Evolutionary conservation across 345 rosid genomes (phyloP), one percentile per base, ranked within the genome.

Genomic region (Dipteronia sinensis): DNA sequence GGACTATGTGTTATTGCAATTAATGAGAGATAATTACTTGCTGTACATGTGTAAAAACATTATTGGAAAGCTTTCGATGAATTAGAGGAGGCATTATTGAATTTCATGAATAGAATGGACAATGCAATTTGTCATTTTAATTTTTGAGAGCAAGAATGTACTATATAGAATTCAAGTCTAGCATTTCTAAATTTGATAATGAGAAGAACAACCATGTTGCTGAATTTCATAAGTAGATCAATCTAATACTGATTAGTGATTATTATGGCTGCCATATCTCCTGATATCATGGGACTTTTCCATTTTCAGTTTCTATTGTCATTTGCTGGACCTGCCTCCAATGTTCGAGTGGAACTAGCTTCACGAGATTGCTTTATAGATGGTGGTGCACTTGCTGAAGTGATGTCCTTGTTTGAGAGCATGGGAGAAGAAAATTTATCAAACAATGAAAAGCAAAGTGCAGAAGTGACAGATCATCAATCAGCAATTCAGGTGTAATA

Each of bases 311-410:
- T 91, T 76, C 81, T 95, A 9, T 56, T 89, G 76, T 89, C 95
- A 49, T 83, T 91, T 86, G 95, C 97, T 80, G 99, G 99, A 80
- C 93, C 99, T 69, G 86, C 97, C 67, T 93, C 97, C 80, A 91
- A 90, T 80, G 84, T 93, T 67, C 89, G 98, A 11, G 89, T 95
- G 69, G 99, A 95, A 84, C 85, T 27, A 67, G 84, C 75, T 76
- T 81, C 90, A 20, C 55, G 80, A 34, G 87, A 92, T 83, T 59
- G 83, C 81, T 87, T 91, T 69, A 72, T 72, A 38, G 85, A 72
- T 76, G 94, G 93, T 76, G 90, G 88, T 80, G 99, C 95, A 31
- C 87, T 90, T 58, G 92, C 91, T 67, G 94, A 95, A 80, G 85
- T 91, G 66, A 77, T 87, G 85, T 90, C 97, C 51, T 49, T 87